Percentiles rank a stretch among this genome's conserved stretches.
phyloP scores from a whole-genome alignment of 805 yeast species.

The Candida krabiensis region DNA sequence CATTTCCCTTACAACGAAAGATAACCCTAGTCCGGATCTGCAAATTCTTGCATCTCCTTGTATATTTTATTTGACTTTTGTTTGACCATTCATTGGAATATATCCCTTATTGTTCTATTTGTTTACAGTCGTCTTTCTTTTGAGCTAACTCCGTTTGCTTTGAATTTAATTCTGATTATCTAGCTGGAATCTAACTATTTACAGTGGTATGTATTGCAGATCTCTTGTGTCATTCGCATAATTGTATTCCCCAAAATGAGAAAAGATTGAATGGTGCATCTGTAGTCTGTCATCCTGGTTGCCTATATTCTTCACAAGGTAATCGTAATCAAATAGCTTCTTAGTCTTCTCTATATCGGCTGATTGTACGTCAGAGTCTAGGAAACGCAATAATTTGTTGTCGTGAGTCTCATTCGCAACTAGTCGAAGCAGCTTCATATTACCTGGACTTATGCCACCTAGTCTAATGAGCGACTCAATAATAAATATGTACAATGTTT shows the following conservation, averaged over 20 bases:
- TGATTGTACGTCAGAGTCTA: conserved; percentile 2
- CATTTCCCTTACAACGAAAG: neutral
- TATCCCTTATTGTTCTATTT: no score
- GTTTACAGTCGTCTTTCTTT: no score
- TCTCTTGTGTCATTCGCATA: conserved; percentile 15
- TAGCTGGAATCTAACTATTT: no score
- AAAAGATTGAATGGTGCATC: conserved; percentile 5
- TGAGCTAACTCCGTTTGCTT: neutral
- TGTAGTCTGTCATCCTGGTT: conserved; percentile 15
- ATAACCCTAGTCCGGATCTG: neutral
- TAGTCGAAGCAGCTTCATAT: conserved; percentile 4
- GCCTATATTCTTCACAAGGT: conserved; percentile 11
- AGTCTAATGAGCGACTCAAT: conserved; percentile 9
- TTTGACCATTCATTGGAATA: no score
- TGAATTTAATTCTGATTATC: no score
- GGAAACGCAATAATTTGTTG: conserved; percentile 7
- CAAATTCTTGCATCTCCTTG: neutral
- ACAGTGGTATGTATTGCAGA: no score
- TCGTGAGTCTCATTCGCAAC: conserved; percentile 16
- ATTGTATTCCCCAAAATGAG: conserved; percentile 15
- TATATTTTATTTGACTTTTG: no score
- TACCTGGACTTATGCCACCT: conserved; percentile 5
- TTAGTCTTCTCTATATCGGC: conserved; percentile 5
- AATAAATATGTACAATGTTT: conserved; percentile 22
- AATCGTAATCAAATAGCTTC: conserved; percentile 12